Evolutionary conservation across 148 eudicot genomes (phyloP).

Genomic region (Rhododendron vialii): DNA sequence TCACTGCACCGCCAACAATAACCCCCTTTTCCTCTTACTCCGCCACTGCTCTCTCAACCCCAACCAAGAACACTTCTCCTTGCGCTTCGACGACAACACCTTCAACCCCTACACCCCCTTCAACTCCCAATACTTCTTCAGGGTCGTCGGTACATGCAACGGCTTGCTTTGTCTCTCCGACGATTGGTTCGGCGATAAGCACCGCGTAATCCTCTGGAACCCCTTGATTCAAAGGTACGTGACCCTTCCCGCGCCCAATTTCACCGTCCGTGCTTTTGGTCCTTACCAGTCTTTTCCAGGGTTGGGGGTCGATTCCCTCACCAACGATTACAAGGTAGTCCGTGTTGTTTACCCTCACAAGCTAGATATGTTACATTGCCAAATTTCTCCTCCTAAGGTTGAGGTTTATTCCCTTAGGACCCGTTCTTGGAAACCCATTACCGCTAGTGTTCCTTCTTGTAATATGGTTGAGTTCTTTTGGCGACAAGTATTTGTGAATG

Average conservation of each 20-base stretch:
- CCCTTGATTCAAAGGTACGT: conserved; percentile 25
- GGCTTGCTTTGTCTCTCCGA: conserved; percentile 30
- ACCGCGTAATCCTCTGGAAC: conserved; percentile 28
- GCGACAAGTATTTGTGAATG: conserved; percentile 12
- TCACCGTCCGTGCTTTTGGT: not conserved
- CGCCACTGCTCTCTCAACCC: not conserved
- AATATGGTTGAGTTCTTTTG: not conserved
- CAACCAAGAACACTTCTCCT: conserved; percentile 11
- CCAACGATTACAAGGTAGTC: conserved; percentile 28
- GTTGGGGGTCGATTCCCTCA: conserved; percentile 29
- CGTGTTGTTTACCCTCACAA: conserved; percentile 15
- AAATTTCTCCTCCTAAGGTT: conserved; percentile 13
- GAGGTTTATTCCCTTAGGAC: conserved; percentile 24
- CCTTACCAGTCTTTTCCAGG: conserved; percentile 10
- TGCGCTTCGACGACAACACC: conserved; percentile 19
- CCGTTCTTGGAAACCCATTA: conserved; percentile 8
- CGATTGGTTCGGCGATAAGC: conserved; percentile 6
- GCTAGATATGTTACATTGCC: not conserved
- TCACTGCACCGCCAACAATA: not conserved
- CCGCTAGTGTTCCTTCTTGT: not conserved
- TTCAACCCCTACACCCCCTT: conserved; percentile 6
- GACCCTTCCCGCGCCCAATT: conserved; percentile 13
- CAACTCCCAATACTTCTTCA: conserved; percentile 17
- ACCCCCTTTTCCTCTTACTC: conserved; percentile 14
- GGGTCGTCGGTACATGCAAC: conserved; percentile 15